Conservation (phyloP, 805 yeast genomes). For the Metschnikowia anglica region DNA sequence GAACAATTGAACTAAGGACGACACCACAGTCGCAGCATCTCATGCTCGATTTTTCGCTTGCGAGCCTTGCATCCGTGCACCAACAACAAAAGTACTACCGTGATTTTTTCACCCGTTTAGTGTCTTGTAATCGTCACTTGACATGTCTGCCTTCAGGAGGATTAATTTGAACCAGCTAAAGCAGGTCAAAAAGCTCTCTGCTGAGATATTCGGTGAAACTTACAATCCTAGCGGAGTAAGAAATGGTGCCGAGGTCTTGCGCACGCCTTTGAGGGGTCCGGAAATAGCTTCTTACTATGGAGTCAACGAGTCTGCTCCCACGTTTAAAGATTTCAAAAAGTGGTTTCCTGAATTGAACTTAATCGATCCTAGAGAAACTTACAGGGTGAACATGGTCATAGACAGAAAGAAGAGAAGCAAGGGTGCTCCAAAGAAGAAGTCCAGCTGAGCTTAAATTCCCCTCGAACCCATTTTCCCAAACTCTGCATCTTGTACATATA, state of each 20-base stretch:
- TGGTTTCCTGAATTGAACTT: constrained; percentile 53
- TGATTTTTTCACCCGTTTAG: constrained; percentile 5
- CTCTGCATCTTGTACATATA: constrained; percentile 12
- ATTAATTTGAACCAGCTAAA: constrained; percentile 49
- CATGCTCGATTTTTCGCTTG: too few species aligned
- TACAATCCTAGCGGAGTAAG: constrained; percentile 66
- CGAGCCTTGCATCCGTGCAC: constrained; percentile 13
- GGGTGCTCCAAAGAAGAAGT: constrained; percentile 79
- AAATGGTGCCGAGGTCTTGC: constrained; percentile 71
- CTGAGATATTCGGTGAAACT: constrained; percentile 65
- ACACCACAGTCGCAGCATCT: too few species aligned
- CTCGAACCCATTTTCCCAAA: background rate
- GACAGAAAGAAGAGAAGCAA: constrained; percentile 80
- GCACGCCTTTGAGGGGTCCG: constrained; percentile 70
- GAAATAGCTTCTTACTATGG: constrained; percentile 72
- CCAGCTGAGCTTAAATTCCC: constrained; percentile 15
- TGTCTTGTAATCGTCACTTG: background rate
- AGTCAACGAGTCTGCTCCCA: constrained; percentile 60
- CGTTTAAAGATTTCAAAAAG: constrained; percentile 56
- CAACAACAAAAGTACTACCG: background rate
- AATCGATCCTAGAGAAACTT: constrained; percentile 66
- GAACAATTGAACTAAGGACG: too few species aligned
- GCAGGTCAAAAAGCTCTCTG: constrained; percentile 57
- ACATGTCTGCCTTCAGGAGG: constrained; percentile 24
- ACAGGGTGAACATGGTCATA: constrained; percentile 62